Percentiles rank a stretch among this genome's conserved stretches.
Conservation (phyloP, 208 protist genomes). For the Naegleria lovaniensis region DNA sequence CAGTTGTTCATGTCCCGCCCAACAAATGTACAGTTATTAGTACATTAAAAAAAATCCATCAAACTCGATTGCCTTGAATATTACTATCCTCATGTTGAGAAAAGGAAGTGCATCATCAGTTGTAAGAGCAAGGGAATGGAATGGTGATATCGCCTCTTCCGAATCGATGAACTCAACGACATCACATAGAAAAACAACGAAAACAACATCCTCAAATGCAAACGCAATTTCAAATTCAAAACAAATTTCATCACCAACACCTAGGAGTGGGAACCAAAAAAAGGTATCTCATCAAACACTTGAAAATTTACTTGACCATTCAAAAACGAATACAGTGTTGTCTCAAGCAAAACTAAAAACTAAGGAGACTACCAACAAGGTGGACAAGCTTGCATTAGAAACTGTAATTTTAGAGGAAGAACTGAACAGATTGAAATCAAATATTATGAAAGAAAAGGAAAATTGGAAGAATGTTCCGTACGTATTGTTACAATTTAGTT, state of each 20-base stretch:
- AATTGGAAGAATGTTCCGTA: neutral
- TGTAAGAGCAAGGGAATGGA: no score
- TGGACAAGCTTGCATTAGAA: neutral
- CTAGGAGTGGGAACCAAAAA: neutral
- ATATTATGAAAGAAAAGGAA: neutral
- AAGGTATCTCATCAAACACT: neutral
- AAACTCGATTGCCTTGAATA: no score
- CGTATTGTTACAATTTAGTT: no score
- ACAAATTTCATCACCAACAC: neutral
- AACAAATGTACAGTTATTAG: no score
- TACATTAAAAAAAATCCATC: no score
- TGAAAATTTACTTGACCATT: neutral
- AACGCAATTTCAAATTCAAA: neutral
- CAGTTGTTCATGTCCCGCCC: no score
- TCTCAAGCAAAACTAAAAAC: neutral
- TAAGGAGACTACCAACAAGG: neutral
- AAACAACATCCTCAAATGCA: neutral
- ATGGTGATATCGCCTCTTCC: no score
- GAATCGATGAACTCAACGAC: neutral
- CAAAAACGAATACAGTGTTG: neutral
- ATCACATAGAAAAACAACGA: neutral
- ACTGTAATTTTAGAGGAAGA: neutral
- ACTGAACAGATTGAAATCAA: neutral
- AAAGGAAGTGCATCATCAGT: no score
- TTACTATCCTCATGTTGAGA: no score